Conservation (phyloP, 1,139 yeast genomes). For the Hansenula lynferdii region DNA sequence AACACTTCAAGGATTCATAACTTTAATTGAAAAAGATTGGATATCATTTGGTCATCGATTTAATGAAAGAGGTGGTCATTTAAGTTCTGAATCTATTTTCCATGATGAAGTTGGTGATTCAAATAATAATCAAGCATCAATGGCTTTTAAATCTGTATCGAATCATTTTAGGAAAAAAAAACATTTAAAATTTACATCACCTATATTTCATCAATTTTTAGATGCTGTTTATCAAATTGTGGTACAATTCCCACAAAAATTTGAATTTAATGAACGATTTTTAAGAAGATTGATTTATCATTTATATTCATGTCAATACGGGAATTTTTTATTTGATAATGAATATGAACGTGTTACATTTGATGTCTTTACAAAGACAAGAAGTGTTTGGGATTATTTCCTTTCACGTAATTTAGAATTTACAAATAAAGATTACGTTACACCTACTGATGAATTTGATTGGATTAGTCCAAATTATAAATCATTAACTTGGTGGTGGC, state of each 20-base stretch:
- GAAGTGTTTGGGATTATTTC: slow-evolving; percentile 94
- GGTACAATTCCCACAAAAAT: slow-evolving; percentile 63
- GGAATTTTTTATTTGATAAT: slow-evolving; percentile 75
- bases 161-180: slow-evolving; percentile 34
- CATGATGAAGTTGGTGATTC: slow-evolving; percentile 25
- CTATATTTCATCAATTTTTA: slow-evolving; percentile 88
- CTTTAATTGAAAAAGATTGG: slow-evolving; percentile 92
- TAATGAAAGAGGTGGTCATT: slow-evolving; percentile 75
- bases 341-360: slow-evolving; percentile 55
- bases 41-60: slow-evolving; percentile 90
- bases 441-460: slow-evolving; percentile 25
- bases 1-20: slow-evolving; percentile 82
- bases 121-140: slow-evolving; percentile 18
- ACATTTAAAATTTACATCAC: slow-evolving; percentile 60
- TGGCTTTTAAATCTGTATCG: slow-evolving; percentile 24
- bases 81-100: slow-evolving; percentile 39
- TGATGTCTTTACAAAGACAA: slow-evolving; percentile 43
- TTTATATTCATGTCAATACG: slow-evolving; percentile 90
- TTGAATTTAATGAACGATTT: slow-evolving; percentile 88
- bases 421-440: slow-evolving; percentile 42
- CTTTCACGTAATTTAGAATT: slow-evolving; percentile 72
- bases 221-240: slow-evolving; percentile 83
- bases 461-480: slow-evolving; percentile 65
- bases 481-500: slow-evolving; percentile 84
- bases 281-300: slow-evolving; percentile 81